Evolutionary conservation across 495 filamentous ascomycete genomes (phyloP), one percentile per base, ranked within the genome.

Genomic region (Trichoderma reesei): DNA sequence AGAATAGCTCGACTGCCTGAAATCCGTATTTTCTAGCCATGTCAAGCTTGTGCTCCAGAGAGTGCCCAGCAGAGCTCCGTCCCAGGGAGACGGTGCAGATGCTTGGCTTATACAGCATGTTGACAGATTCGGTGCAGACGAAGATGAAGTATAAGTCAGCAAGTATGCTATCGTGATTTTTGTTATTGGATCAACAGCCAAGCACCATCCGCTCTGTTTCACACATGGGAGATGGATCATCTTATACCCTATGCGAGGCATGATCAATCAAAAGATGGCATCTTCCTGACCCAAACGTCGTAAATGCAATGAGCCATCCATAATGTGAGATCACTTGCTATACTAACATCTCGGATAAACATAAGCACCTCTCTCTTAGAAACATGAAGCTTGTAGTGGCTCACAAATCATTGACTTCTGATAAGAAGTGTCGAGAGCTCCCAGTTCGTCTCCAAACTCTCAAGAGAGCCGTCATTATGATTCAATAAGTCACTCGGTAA

Each of bases 31-130:
- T 75, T 18, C 82, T 75, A 16, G 90, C 89, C 68, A 83, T 80
- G 64, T 83, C 79, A 33, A 95, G 79, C 72, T 91, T 92, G 68
- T 79, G 70, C 6, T 75, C 73, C 16, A 93, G 79, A 14, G 79
- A 74, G 67, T 88, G 83, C 67, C 84, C 81, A 67, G 78, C 78
- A 34, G 64, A 73, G 67, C 70, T 71, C 44, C 86, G 86, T 56
- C 88, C 88, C 3, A 92, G 81, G 34, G 88, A 90, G 82, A 91
- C 89, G 61, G 88, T 89, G 20, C 83, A 82, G 62, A 89, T 88
- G 20, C 38, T 54, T 54, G 62, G 46, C 38, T 51, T 54, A 39
- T 63, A 54, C 13, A 18, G 8, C 37, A 33, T 63, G 20, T 48
- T 54, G 62, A 46, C 6, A 13, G 34, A 33, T 14, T 18, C 10